Evolutionary conservation across 2,329 filamentous ascomycete species (phyloP).

Genomic region (Colletotrichum liriopes): DNA sequence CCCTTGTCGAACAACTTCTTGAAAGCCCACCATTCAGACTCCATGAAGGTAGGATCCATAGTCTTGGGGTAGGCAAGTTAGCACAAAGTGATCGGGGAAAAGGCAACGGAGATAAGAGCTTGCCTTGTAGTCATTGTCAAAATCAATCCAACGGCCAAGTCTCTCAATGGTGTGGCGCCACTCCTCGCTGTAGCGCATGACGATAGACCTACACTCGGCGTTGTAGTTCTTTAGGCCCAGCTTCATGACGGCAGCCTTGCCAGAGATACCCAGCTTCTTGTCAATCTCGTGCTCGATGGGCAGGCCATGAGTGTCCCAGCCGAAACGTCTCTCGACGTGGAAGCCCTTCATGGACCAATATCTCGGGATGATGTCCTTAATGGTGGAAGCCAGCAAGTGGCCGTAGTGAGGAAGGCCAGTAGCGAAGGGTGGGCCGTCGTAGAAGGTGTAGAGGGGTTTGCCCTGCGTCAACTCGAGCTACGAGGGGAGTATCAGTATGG

Average conservation of each 20-base stretch:
- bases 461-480: conserved; percentile 85
- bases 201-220: conserved; percentile 90
- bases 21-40: conserved; percentile 97
- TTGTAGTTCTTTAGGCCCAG: conserved; percentile 93
- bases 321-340: conserved; percentile 92
- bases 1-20: conserved; percentile 93
- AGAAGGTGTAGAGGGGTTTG: conserved; percentile 91
- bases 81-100: conserved; percentile 9
- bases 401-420: conserved; percentile 78
- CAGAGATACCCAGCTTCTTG: conserved; percentile 92
- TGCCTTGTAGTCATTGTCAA: conserved; percentile 97
- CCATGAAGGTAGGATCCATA: conserved; percentile 97
- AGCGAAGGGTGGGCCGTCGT: conserved; percentile 87
- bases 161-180: conserved; percentile 92
- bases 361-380: conserved; percentile 96
- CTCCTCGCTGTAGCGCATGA: conserved; percentile 90
- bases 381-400: conserved; percentile 90
- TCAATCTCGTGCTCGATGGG: conserved; percentile 98
- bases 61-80: conserved; percentile 67
- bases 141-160: conserved; percentile 95
- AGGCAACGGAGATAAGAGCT: conserved; percentile 27
- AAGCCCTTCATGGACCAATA: conserved; percentile 99
- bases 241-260: conserved; percentile 88
- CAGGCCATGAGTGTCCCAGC: conserved; percentile 95
- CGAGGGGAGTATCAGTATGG: conserved; percentile 18